Conservation (phyloP, 441 rosid species). For the Erodium texanum region DNA sequence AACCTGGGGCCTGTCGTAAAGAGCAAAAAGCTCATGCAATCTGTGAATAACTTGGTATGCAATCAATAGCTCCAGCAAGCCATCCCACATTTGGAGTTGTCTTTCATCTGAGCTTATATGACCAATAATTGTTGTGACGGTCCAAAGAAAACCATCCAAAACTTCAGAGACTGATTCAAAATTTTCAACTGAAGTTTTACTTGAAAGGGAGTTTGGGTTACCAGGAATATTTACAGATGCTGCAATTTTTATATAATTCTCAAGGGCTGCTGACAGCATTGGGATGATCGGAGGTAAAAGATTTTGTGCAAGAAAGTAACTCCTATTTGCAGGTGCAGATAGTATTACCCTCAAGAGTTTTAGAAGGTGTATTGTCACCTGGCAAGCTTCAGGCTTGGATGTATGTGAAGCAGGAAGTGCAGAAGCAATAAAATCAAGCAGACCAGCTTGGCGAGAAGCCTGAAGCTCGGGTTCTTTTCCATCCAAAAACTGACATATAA, state of each 20-base stretch:
- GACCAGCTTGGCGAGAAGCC: conserved; percentile 74
- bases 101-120: conserved; percentile 50
- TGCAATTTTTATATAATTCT: conserved; percentile 67
- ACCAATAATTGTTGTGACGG: conserved; percentile 44
- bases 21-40: conserved; percentile 65
- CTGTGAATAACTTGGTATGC: conserved; percentile 71
- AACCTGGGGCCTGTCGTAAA: conserved; percentile 78
- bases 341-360: conserved; percentile 62
- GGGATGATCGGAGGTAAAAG: conserved; percentile 73
- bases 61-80: conserved; percentile 59
- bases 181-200: conserved; percentile 53
- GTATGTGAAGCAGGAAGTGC: conserved; percentile 76
- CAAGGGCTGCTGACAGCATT: conserved; percentile 62
- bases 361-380: conserved; percentile 54
- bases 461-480: conserved; percentile 71
- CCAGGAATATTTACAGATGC: conserved; percentile 52
- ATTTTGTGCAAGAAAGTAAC: conserved; percentile 65
- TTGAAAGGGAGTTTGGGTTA: conserved; percentile 28
- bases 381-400: conserved; percentile 79
- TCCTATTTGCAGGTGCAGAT: conserved; percentile 47
- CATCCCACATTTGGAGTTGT: conserved; percentile 60
- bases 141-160: conserved; percentile 60
- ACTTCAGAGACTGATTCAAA: conserved; percentile 59
- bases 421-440: conserved; percentile 75
- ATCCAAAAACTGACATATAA: conserved; percentile 53